Percentiles rank a stretch among this genome's conserved stretches.
These are phyloP conservation scores for Colletotrichum echinochloae DNA, from an alignment of 2,329 filamentous ascomycete genomes.

Conservation along the genomic window DNA sequence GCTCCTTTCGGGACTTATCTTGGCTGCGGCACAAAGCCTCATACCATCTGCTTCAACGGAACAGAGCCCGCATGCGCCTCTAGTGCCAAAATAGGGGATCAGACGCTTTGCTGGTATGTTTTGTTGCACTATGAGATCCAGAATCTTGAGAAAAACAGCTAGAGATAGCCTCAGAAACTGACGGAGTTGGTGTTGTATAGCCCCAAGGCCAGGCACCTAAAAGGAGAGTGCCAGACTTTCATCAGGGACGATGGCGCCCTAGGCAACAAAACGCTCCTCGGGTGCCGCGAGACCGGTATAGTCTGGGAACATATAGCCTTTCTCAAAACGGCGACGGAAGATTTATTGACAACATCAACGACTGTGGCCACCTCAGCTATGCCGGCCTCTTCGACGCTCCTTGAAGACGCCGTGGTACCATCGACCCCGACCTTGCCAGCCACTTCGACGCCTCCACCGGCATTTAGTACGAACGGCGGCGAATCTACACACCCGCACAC, in stretches of 20 bases:
- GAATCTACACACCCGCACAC: background rate
- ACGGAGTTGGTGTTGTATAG: background rate
- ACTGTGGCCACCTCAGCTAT: background rate
- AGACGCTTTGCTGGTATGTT: conserved; percentile 34
- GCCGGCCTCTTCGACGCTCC: background rate
- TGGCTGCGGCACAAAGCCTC: background rate
- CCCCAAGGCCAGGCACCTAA: background rate
- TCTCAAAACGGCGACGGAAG: conserved; percentile 3
- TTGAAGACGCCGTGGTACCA: background rate
- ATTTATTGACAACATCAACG: background rate
- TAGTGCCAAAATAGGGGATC: background rate
- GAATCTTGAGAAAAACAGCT: too few species aligned
- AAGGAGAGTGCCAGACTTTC: conserved; percentile 25
- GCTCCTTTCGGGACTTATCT: conserved; percentile 1
- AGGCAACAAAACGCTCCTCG: conserved; percentile 20
- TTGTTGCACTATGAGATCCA: too few species aligned
- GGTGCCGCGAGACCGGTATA: conserved; percentile 11
- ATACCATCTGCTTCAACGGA: conserved; percentile 1
- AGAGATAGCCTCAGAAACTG: background rate
- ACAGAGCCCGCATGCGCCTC: conserved; percentile 7
- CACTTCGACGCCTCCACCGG: conserved; percentile 1
- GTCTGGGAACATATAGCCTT: conserved; percentile 20
- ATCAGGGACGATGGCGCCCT: conserved; percentile 16
- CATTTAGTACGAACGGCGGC: background rate
- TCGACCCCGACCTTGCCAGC: background rate